Evolutionary conservation across 2,329 filamentous ascomycete genomes (phyloP).

Genomic region (Paracoccidioides brasiliensis): DNA sequence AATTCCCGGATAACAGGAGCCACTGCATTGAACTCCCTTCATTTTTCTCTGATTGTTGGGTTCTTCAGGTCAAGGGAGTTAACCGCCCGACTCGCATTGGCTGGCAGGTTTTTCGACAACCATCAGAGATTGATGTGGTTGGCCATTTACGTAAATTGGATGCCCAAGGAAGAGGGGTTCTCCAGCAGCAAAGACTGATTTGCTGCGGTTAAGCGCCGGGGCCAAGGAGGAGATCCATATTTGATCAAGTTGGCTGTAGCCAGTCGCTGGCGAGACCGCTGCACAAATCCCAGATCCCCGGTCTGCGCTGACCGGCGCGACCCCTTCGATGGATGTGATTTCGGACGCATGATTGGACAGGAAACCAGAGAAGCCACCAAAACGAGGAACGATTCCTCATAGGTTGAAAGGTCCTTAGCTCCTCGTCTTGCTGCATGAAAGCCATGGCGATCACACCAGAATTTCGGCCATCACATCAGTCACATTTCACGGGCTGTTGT

Average conservation of each 20-base stretch:
- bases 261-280: not conserved
- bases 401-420: not conserved
- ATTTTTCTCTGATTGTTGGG: not conserved
- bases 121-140: not conserved
- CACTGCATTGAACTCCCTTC: not conserved
- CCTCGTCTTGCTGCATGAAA: not conserved
- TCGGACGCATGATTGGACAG: not conserved
- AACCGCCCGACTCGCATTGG: not conserved
- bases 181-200: conserved; percentile 5
- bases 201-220: conserved; percentile 9
- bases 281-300: not conserved
- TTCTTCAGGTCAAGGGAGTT: not conserved
- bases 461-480: not conserved
- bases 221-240: not conserved
- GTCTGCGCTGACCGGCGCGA: not conserved
- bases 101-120: not conserved
- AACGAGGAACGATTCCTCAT: not conserved
- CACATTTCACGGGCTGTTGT: not conserved
- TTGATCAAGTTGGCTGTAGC: not conserved
- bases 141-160: not conserved
- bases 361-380: too few relatives aligned
- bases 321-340: not conserved
- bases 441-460: not conserved
- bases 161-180: not conserved
- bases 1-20: not conserved